Evolutionary conservation across 106 monocot species (phyloP).

Genomic region (Apostasia shenzhenica): DNA sequence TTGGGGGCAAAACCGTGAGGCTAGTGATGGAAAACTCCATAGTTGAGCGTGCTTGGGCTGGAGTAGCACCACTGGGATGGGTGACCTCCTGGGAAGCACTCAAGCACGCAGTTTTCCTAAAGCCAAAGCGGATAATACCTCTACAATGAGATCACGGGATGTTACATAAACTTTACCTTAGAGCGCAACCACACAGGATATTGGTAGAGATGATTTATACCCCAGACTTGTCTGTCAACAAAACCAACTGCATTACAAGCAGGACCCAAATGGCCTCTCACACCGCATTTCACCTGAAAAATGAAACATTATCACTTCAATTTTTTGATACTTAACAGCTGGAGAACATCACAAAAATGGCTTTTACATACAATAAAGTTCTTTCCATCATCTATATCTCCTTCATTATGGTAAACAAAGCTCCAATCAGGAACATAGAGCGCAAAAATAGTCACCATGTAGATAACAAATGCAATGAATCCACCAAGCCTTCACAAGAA

Average conservation of each 20-base stretch:
- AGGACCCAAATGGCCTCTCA: conserved; percentile 29
- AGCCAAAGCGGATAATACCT: too few species aligned
- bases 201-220: conserved; percentile 30
- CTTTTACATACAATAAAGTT: conserved; percentile 24
- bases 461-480: conserved; percentile 22
- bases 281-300: conserved; percentile 44
- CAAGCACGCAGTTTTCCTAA: too few species aligned
- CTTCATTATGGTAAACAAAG: conserved; percentile 21
- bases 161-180: conserved; percentile 17
- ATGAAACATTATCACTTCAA: background rate
- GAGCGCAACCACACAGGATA: conserved; percentile 29
- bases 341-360: too few species aligned
- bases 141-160: too few species aligned
- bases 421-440: conserved; percentile 47
- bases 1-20: too few species aligned
- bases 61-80: too few species aligned
- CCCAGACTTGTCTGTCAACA: conserved; percentile 35
- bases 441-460: conserved; percentile 34
- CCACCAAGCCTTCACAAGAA: conserved; percentile 24
- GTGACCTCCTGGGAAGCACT: too few species aligned
- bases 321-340: background rate
- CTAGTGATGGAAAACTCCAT: too few species aligned
- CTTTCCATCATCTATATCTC: conserved; percentile 38
- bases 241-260: conserved; percentile 42
- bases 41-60: too few species aligned